phyloP scores from a whole-genome alignment of 2,329 filamentous ascomycete genomes.

The Aspergillus sp. region DNA sequence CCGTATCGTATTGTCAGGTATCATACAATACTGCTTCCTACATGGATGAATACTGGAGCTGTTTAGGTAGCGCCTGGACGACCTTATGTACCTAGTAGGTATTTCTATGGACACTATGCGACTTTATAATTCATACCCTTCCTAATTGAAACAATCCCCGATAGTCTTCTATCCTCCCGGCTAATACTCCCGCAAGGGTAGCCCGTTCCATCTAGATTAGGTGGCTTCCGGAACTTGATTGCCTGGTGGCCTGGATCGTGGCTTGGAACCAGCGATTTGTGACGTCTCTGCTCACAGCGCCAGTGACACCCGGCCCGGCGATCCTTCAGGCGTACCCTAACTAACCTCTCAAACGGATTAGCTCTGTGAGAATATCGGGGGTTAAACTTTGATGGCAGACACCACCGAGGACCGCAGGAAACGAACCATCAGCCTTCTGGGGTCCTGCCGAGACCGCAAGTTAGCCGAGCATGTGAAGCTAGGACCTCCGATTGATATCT shows the following conservation, averaged over 20 bases:
- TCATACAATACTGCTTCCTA: neutral
- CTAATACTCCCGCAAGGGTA: too few species aligned
- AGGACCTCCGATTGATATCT: neutral
- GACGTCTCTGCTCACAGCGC: neutral
- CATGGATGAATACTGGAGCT: neutral
- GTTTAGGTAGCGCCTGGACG: too few species aligned
- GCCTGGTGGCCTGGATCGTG: too few species aligned
- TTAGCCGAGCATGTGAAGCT: conserved; percentile 29
- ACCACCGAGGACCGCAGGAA: neutral
- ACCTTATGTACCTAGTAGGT: too few species aligned
- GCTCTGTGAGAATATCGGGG: too few species aligned
- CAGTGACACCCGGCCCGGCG: too few species aligned
- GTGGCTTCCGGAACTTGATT: neutral
- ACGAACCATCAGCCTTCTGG: neutral
- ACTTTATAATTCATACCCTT: too few species aligned
- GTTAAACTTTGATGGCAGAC: neutral
- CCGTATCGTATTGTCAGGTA: conserved; percentile 1
- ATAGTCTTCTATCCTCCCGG: too few species aligned
- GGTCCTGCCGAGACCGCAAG: conserved; percentile 11
- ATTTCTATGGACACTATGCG: too few species aligned
- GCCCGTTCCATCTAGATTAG: neutral
- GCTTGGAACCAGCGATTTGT: too few species aligned
- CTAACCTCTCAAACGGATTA: too few species aligned
- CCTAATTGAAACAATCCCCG: too few species aligned
- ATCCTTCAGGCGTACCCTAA: neutral